These are phyloP conservation scores for Daldinia childiae DNA, from an alignment of 495 filamentous ascomycete genomes.

Conservation along the genomic window DNA sequence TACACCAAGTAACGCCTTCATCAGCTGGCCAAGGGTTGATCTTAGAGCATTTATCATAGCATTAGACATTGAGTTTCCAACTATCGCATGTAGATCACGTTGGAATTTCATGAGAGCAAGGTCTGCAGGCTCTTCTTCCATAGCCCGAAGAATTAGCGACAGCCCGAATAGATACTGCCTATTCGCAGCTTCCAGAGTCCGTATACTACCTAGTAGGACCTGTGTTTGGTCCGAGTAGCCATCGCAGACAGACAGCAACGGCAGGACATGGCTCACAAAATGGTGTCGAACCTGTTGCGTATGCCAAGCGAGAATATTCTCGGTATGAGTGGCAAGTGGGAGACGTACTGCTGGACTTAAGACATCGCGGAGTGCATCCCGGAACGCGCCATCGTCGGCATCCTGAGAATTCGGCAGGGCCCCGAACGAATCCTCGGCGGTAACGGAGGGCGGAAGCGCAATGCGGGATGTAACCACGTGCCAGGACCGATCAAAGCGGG, in stretches of 20 bases:
- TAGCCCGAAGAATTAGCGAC: conserved; percentile 54
- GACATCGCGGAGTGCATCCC: conserved; percentile 55
- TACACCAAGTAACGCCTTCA: conserved; percentile 66
- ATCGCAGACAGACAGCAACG: conserved; percentile 53
- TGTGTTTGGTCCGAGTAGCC: conserved; percentile 51
- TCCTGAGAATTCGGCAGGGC: conserved; percentile 55
- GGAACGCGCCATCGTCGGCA: conserved; percentile 49
- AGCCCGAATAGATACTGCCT: conserved; percentile 60
- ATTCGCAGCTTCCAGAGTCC: conserved; percentile 60
- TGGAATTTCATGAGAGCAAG: conserved; percentile 60
- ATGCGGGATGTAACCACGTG: conserved; percentile 71
- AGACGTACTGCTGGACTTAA: conserved; percentile 50
- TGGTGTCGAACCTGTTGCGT: conserved; percentile 61
- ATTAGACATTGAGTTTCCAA: conserved; percentile 70
- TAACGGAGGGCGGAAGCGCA: conserved; percentile 60
- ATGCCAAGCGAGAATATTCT: conserved; percentile 62
- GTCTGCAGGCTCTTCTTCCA: conserved; percentile 47
- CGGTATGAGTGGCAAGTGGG: conserved; percentile 57
- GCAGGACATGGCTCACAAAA: conserved; percentile 61
- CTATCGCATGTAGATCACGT: conserved; percentile 70
- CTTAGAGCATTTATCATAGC: conserved; percentile 62
- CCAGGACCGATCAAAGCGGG: conserved; percentile 74
- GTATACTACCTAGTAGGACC: conserved; percentile 57
- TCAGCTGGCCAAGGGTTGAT: conserved; percentile 62
- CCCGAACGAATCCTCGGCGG: conserved; percentile 55